These are phyloP conservation scores for Cladosporium sp. DNA, from an alignment of 2,329 filamentous ascomycete genomes.

Conservation along the genomic window DNA sequence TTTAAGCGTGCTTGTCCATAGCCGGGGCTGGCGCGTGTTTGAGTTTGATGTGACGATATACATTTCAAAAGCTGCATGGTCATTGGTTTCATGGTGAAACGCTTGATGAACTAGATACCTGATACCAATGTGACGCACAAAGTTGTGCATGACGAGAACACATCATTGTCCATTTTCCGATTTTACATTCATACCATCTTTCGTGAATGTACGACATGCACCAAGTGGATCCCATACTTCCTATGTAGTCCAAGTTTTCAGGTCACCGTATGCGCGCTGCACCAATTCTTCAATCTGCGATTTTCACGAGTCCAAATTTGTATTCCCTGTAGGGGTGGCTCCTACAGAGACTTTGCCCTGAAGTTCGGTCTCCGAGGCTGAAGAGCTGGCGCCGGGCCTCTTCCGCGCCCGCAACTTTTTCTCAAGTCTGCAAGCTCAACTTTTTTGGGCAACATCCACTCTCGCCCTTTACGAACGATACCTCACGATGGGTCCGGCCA, in stretches of 20 bases:
- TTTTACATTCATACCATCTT: neutral
- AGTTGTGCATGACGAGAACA: slow-evolving; percentile 4
- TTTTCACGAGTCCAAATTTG: too few species aligned
- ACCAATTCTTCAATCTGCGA: too few species aligned
- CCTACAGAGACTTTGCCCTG: too few species aligned
- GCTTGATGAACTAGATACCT: slow-evolving; percentile 12
- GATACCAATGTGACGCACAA: slow-evolving; percentile 11
- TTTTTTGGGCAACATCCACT: neutral
- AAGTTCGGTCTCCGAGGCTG: too few species aligned
- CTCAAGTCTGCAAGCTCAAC: neutral
- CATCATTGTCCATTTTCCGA: neutral
- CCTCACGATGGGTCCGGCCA: slow-evolving; percentile 23
- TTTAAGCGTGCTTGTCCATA: slow-evolving; percentile 50
- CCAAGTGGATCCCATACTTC: too few species aligned
- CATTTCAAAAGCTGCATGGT: slow-evolving; percentile 7
- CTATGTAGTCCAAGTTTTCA: too few species aligned
- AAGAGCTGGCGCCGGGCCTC: too few species aligned
- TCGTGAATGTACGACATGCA: neutral
- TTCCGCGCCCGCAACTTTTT: neutral
- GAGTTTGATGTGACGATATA: neutral
- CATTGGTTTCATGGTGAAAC: slow-evolving; percentile 12
- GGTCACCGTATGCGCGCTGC: too few species aligned
- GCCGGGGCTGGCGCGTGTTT: slow-evolving; percentile 6
- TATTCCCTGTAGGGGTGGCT: too few species aligned
- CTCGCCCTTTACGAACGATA: neutral